A percentile compares a stretch with the other conserved stretches of the same genome.
phyloP scores from a whole-genome alignment of 164 flowering plant genomes.

The Macadamia integrifolia region DNA sequence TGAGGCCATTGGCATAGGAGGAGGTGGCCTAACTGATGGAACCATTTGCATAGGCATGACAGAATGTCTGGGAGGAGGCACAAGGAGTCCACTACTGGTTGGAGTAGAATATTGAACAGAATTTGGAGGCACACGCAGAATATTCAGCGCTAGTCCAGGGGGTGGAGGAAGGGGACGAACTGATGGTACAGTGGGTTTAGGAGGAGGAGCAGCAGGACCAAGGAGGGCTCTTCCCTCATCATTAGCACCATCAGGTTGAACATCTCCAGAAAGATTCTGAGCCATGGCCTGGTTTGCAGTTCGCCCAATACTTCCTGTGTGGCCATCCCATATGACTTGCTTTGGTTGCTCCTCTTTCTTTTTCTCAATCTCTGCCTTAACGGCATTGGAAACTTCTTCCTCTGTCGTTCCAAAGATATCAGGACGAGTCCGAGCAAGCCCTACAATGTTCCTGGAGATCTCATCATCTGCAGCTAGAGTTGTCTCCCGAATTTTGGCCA shows the following conservation, averaged over 20 bases:
- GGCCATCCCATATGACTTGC: constrained; percentile 99
- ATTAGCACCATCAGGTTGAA: constrained; percentile 41
- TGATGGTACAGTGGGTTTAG: constrained; percentile 69
- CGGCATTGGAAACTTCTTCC: constrained; percentile 99
- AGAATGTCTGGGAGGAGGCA: constrained; percentile 51
- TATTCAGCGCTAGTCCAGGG: constrained; percentile 66
- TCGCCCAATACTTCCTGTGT: constrained; percentile 93
- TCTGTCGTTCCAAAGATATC: constrained; percentile 99
- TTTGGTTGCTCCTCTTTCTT: constrained; percentile 95
- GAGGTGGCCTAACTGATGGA: constrained; percentile 49
- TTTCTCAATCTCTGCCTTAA: constrained; percentile 95
- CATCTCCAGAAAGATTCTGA: constrained; percentile 58
- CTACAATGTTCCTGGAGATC: constrained; percentile 87
- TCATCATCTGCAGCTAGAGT: constrained; percentile 98
- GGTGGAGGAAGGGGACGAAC: constrained; percentile 95
- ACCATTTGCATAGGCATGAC: constrained; percentile 24
- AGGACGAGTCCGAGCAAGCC: constrained; percentile 94
- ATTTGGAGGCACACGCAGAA: constrained; percentile 62
- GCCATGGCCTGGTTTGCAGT: constrained; percentile 98
- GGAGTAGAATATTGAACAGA: constrained; percentile 49
- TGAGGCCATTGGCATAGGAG: constrained; percentile 53
- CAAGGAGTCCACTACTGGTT: constrained; percentile 32
- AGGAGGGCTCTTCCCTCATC: constrained; percentile 51
- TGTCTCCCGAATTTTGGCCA: constrained; percentile 93
- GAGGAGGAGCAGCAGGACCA: constrained; percentile 87